phyloP scores from a whole-genome alignment of 2,329 filamentous ascomycete genomes.

The Stagonosporopsis tanaceti region DNA sequence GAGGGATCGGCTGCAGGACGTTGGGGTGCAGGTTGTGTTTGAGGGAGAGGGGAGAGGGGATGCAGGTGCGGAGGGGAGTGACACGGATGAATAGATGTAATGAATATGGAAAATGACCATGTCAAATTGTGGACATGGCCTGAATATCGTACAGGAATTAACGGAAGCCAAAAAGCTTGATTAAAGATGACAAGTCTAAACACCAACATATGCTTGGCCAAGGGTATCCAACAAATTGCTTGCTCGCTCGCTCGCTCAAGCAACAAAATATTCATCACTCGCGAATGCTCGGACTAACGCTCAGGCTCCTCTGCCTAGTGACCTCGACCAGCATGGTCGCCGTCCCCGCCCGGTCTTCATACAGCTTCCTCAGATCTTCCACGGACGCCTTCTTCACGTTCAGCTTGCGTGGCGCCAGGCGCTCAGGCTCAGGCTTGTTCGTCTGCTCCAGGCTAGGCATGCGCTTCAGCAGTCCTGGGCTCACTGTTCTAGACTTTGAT shows the following conservation, averaged over 20 bases:
- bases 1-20: constrained; percentile 29
- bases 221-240: not conserved
- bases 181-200: not conserved
- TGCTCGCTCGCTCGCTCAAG: not conserved
- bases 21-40: constrained; percentile 40
- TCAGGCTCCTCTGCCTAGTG: constrained; percentile 8
- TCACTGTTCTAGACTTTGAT: constrained; percentile 46
- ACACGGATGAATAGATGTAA: not conserved
- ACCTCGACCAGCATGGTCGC: constrained; percentile 43
- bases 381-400: constrained; percentile 56
- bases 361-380: constrained; percentile 57
- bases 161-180: not conserved
- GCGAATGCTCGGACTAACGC: constrained; percentile 15
- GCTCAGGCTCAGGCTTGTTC: constrained; percentile 22
- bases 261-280: not conserved
- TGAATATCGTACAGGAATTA: not conserved
- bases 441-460: constrained; percentile 56
- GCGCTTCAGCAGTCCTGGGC: constrained; percentile 54
- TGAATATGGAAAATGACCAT: not conserved
- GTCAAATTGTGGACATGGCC: not conserved
- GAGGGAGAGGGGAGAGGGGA: constrained; percentile 14
- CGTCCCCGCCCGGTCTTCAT: constrained; percentile 57
- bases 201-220: not conserved
- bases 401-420: constrained; percentile 45
- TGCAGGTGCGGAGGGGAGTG: not conserved